Base-by-base conservation (phyloP, 176 grass and related monocot species). In the Aegilops bicornis region DNA sequence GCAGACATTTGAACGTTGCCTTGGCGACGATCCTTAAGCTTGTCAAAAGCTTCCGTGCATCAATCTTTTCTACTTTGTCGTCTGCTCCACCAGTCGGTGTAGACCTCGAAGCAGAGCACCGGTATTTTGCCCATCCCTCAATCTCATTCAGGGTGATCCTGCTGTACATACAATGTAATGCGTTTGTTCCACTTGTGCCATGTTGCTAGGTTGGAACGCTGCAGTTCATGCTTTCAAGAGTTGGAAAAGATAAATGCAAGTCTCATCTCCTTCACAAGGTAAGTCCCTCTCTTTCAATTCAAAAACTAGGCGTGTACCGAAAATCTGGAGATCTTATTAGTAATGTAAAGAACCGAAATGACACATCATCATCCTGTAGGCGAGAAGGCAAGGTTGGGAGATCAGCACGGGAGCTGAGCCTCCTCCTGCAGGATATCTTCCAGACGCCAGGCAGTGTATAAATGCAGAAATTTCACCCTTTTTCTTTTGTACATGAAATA, bases 41-140 rank as follows among this genome's bases (percentile, higher is more conserved):
- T 61, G 75, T 94, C 11, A 89, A 85, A 86, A 87, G 45, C 67
- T 97, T 94, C 76, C 87, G 92, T 78, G 29, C 88, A 30, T 80
- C 91, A 20, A 91, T 94, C 71, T 89, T 48, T 68, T 94, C 95
- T 35, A 79, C 90, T 80, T 29, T 97, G 43, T 94, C 59, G 10
- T 84, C 77, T 78, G 22, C 66, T 77, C 79, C 88, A 42, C 80
- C 83, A 66, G 88, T 91, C 56, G 77, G 94, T 72, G 86, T 94
- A 37, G 94, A 92, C 70, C 83, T 92, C 7, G 85, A 92, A 69
- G 88, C 90, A 32, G 94, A 89, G 48, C 79, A 92, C 64, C 92
- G 86, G 94, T 97, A 71, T 67, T 65, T 39, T 64, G 10, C n/a
- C 67, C 54, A 66, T 37, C 69, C 3, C 80, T 76, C 61, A 24